phyloP scores from a whole-genome alignment of 2,329 filamentous ascomycete genomes.

The Epichloe hybrida region DNA sequence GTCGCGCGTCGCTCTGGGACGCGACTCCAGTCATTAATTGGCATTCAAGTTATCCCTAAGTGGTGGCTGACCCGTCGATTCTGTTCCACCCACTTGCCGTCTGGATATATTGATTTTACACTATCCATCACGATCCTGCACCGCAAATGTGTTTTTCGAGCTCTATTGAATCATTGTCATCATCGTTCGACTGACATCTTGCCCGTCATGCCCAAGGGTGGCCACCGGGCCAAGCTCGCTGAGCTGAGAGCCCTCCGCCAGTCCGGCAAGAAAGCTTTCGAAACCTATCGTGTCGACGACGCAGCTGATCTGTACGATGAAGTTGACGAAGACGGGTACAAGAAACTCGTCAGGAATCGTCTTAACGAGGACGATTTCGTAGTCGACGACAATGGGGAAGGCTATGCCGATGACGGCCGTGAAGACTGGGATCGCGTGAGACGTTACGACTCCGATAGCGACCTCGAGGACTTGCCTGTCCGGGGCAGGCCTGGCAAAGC shows the following conservation, averaged over 20 bases:
- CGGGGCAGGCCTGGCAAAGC: slow-evolving; percentile 37
- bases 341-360: slow-evolving; percentile 80
- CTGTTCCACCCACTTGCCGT: not conserved
- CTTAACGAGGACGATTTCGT: slow-evolving; percentile 95
- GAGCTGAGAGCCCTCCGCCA: slow-evolving; percentile 75
- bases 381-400: slow-evolving; percentile 93
- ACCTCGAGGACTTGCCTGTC: slow-evolving; percentile 27
- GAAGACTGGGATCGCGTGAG: slow-evolving; percentile 79
- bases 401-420: slow-evolving; percentile 90
- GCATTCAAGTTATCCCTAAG: not conserved
- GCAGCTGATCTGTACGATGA: slow-evolving; percentile 83
- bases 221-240: slow-evolving; percentile 44
- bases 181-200: slow-evolving; percentile 4
- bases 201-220: slow-evolving; percentile 22
- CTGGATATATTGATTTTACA: not conserved
- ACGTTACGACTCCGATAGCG: slow-evolving; percentile 60
- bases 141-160: not conserved
- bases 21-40: not conserved
- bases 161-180: slow-evolving; percentile 7
- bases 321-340: slow-evolving; percentile 93
- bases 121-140: not conserved
- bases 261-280: slow-evolving; percentile 81
- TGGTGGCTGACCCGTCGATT: not conserved
- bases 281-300: slow-evolving; percentile 75
- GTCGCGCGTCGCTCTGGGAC: slow-evolving; percentile 2